A percentile compares a stretch with the other conserved stretches of the same genome.
These are phyloP conservation scores for Solanum aculeatissimum DNA, from an alignment of 305 asterid species.

Conservation along the genomic window DNA sequence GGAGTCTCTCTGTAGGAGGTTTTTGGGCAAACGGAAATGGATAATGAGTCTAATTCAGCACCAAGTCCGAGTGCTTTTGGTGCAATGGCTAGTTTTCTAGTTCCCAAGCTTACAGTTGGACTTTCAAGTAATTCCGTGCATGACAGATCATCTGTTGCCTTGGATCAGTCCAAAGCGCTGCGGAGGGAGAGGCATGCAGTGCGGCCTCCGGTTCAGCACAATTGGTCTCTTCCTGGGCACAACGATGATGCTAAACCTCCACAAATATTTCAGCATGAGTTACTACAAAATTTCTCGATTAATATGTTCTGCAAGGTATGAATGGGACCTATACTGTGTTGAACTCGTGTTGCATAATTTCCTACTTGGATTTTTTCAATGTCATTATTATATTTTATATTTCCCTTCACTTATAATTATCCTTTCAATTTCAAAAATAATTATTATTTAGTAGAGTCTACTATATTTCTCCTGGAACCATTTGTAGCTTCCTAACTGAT, in stretches of 20 bases:
- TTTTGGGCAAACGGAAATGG: constrained; percentile 65
- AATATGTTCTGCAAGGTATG: constrained; percentile 96
- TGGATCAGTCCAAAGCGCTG: constrained; percentile 47
- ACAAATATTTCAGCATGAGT: constrained; percentile 95
- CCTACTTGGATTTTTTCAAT: background rate
- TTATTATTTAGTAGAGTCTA: background rate
- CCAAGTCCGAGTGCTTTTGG: constrained; percentile 76
- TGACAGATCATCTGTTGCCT: constrained; percentile 55
- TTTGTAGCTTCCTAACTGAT: background rate
- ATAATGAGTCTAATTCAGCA: constrained; percentile 41
- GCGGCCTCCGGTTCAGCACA: constrained; percentile 97
- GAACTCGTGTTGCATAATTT: background rate
- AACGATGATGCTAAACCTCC: constrained; percentile 39
- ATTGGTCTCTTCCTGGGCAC: constrained; percentile 87
- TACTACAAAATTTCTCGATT: constrained; percentile 91
- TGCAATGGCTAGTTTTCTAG: constrained; percentile 95
- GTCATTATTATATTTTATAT: background rate
- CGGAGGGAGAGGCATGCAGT: constrained; percentile 85
- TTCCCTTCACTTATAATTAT: too few species aligned
- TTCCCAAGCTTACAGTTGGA: constrained; percentile 79
- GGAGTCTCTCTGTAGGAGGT: constrained; percentile 47
- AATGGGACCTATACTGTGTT: background rate
- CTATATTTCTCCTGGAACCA: background rate
- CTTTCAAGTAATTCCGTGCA: constrained; percentile 53
- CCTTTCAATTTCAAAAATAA: too few species aligned